A percentile compares a stretch with the other conserved stretches of the same genome.
Conservation (phyloP, 2,329 filamentous ascomycete genomes). For the Pyrenophora graminea region DNA sequence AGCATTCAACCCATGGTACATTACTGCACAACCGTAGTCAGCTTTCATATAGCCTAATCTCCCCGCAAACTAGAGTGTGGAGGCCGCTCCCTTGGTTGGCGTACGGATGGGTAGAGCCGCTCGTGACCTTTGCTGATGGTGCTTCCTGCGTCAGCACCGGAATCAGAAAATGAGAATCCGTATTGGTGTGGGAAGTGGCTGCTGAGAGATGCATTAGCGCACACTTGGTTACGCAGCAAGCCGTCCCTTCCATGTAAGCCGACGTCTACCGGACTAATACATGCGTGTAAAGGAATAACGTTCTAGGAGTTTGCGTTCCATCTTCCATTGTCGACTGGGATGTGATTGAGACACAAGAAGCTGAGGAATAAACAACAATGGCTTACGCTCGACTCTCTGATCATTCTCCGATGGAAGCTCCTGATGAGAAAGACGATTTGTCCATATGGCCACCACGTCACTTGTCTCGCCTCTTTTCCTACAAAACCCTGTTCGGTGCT, state of each 20-base stretch:
- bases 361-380: background rate
- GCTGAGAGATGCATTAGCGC: background rate
- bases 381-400: background rate
- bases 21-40: background rate
- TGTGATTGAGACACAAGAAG: background rate
- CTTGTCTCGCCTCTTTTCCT: background rate
- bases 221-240: background rate
- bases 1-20: background rate
- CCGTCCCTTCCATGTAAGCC: background rate
- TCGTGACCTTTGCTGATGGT: constrained; percentile 1
- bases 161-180: background rate
- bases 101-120: background rate
- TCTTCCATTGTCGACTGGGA: background rate
- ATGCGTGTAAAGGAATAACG: background rate
- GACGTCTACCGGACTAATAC: background rate
- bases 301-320: background rate
- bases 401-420: background rate
- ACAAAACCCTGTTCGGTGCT: constrained; percentile 1
- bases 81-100: background rate
- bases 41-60: constrained; percentile 7
- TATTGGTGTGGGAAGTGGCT: background rate
- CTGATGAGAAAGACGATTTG: background rate
- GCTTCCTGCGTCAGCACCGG: background rate
- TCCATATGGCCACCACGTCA: background rate
- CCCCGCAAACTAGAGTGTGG: background rate